Evolutionary conservation across 768 basidiomycete species (phyloP).

Genomic region (Russula sp.): DNA sequence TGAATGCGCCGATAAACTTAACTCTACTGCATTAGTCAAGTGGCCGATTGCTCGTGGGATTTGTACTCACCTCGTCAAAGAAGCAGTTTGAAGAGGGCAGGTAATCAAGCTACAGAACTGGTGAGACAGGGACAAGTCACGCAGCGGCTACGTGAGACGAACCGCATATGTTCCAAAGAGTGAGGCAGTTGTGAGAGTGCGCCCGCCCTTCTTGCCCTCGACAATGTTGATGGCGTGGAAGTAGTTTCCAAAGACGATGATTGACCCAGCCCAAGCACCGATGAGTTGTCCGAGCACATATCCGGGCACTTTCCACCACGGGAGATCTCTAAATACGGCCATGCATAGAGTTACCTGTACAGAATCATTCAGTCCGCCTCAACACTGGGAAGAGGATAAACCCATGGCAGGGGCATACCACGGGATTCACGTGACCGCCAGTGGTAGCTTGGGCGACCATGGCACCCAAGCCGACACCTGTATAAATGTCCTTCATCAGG

Average conservation of each 20-base stretch:
- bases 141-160: constrained; percentile 30
- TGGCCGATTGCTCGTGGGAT: neutral
- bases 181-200: constrained; percentile 56
- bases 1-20: constrained; percentile 54
- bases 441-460: constrained; percentile 66
- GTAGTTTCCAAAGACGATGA: constrained; percentile 60
- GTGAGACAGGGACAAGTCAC: constrained; percentile 8
- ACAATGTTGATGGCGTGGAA: constrained; percentile 62
- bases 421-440: constrained; percentile 57
- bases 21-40: neutral
- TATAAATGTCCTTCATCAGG: constrained; percentile 15
- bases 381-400: neutral
- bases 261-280: constrained; percentile 57
- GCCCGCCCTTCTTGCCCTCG: constrained; percentile 53
- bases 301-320: constrained; percentile 74
- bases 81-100: constrained; percentile 46
- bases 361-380: neutral
- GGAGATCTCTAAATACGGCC: constrained; percentile 68
- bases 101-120: constrained; percentile 38
- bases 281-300: constrained; percentile 64
- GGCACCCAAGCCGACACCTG: constrained; percentile 60
- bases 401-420: constrained; percentile 25
- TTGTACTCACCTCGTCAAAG: constrained; percentile 43
- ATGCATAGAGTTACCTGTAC: constrained; percentile 64
- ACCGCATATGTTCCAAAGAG: constrained; percentile 65